phyloP scores from a whole-genome alignment of 805 yeast species.

The Clavispora phyllophila region DNA sequence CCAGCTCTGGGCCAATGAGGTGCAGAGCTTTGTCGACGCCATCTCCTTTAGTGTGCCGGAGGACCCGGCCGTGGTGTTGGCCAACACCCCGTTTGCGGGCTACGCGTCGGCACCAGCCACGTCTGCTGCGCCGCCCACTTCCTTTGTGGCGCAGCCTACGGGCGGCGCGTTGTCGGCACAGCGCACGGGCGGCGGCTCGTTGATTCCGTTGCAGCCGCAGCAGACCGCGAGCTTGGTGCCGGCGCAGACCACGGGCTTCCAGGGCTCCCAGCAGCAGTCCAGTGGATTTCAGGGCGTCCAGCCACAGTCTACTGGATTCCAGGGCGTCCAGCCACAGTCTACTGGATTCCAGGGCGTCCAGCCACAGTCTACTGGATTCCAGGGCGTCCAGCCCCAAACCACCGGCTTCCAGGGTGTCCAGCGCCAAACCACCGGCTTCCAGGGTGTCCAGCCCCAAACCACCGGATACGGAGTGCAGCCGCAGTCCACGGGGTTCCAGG shows the following conservation, averaged over 20 bases:
- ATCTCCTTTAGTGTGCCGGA: constrained; percentile 77
- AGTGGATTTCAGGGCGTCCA: not conserved
- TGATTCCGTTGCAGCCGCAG: constrained; percentile 54
- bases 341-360: constrained; percentile 1
- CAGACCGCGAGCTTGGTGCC: constrained; percentile 65
- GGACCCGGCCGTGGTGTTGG: constrained; percentile 35
- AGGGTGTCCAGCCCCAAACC: constrained; percentile 20
- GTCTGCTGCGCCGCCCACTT: constrained; percentile 22
- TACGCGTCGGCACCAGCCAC: constrained; percentile 20
- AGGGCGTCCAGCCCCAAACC: constrained; percentile 3
- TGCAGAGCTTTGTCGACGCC: constrained; percentile 82
- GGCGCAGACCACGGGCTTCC: constrained; percentile 17
- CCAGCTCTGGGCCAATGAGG: constrained; percentile 71
- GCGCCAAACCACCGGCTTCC: constrained; percentile 9
- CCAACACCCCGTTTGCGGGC: constrained; percentile 41
- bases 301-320: not conserved
- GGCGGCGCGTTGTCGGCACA: constrained; percentile 32
- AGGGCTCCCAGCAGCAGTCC: constrained; percentile 20
- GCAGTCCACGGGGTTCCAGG: constrained; percentile 6
- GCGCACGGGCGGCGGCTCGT: constrained; percentile 42
- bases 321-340: constrained; percentile 13
- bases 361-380: constrained; percentile 1
- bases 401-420: constrained; percentile 11
- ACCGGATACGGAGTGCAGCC: constrained; percentile 21
- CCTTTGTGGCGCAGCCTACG: constrained; percentile 37